Percentiles rank a stretch among this genome's conserved stretches.
Evolutionary conservation across 2,329 filamentous ascomycete species (phyloP).

Genomic region (Diaporthe velutina): DNA sequence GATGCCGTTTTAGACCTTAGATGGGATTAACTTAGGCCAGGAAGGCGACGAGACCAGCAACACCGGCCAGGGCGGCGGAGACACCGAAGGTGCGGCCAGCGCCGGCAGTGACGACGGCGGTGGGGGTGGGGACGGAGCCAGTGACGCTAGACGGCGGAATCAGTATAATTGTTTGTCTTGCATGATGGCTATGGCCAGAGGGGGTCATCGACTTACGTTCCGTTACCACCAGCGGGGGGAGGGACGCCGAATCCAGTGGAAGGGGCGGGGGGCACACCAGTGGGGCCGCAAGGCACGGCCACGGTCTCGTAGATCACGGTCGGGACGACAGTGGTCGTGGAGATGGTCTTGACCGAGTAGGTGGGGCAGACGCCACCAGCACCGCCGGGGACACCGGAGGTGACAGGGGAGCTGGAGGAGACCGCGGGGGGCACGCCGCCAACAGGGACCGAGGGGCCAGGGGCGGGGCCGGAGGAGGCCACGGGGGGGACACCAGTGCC

Average conservation of each 20-base stretch:
- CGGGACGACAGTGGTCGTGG: conserved; percentile 69
- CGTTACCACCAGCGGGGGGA: conserved; percentile 46
- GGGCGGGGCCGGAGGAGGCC: conserved; percentile 40
- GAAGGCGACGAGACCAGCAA: conserved; percentile 66
- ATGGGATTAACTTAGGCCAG: conserved; percentile 60
- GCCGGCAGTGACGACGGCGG: conserved; percentile 61
- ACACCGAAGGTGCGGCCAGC: conserved; percentile 63
- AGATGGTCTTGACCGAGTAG: conserved; percentile 64
- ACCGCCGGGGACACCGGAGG: conserved; percentile 39
- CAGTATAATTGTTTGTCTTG: conserved; percentile 31
- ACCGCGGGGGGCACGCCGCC: conserved; percentile 25
- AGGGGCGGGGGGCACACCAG: conserved; percentile 43
- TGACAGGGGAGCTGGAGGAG: conserved; percentile 37
- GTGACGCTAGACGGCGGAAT: conserved; percentile 45
- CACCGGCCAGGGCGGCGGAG: conserved; percentile 67
- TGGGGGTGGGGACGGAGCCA: conserved; percentile 49
- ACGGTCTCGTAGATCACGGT: conserved; percentile 66
- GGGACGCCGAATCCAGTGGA: conserved; percentile 39
- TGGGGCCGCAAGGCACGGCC: conserved; percentile 55
- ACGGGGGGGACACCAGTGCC: conserved; percentile 38
- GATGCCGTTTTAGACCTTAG: conserved; percentile 46
- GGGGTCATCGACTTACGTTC: conserved; percentile 46
- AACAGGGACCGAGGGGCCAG: conserved; percentile 37
- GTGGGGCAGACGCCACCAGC: conserved; percentile 50
- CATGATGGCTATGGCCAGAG: background rate